Evolutionary conservation across 2,329 filamentous ascomycete genomes (phyloP), one percentile per base, ranked within the genome.

Genomic region (Penicillium aurantiogriseum): DNA sequence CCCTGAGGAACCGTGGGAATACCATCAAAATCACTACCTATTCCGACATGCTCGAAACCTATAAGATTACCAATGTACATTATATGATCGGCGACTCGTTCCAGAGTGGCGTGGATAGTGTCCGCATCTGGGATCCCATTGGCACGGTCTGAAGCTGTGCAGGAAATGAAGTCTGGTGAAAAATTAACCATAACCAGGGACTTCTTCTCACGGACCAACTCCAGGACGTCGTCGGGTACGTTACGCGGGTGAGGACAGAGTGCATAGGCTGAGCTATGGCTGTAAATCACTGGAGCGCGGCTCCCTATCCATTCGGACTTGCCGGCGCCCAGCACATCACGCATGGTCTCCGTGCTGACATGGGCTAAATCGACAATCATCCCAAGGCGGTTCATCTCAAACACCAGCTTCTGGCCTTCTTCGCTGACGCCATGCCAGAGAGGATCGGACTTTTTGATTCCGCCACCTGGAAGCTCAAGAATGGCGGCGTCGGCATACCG

Each of bases 161-260:
- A 96, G 29, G 88, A 90, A 60, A 96, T 85, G 72, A 96, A 97
- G 19, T 87, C 86, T 0, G 91, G 90, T 17, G 84, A 80, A 69
- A 96, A 95, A 72, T 96, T 97, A 61, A 97, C 85, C 91, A 97
- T 96, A 52, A 97, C 90, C 10, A 97, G 68, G 3, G 88, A 89
- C 60, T 88, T 84, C 2, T 83, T 85, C 67, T 84, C 73, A 72
- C 90, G 90, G 38, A 97, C 89, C 1, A 94, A 79, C 39, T 88
- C 77, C 8, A 97, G 79, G 15, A 96, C 85, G 55, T 92, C 84
- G 63, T 97, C 92, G 1, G 90, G 90, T 8, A 96, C 92, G 67
- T 97, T 97, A 35, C 93, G 85, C 10, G 92, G 91, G 74, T 97
- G 92, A 8, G 90, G 90, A 70, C 92, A 97, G 23, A 97, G 70